Evolutionary conservation across 305 asterid genomes (phyloP).

Genomic region (Fraxinus latifolia): DNA sequence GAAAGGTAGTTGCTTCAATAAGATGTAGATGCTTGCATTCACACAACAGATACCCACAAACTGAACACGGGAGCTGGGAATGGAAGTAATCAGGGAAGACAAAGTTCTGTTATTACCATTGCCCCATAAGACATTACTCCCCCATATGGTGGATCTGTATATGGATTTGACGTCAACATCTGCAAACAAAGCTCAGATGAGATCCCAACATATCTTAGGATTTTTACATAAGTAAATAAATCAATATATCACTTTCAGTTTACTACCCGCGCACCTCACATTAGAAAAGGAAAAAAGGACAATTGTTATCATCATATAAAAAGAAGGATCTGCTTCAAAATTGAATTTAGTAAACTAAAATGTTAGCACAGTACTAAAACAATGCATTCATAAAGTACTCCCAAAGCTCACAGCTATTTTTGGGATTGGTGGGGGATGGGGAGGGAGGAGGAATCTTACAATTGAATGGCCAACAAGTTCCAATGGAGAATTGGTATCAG

Average conservation of each 20-base stretch:
- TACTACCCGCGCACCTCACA: background rate
- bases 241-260: background rate
- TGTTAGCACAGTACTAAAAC: background rate
- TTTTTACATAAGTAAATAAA: background rate
- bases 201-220: background rate
- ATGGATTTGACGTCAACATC: conserved; percentile 69
- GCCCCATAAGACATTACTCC: conserved; percentile 65
- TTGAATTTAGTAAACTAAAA: background rate
- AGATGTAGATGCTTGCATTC: background rate
- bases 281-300: background rate
- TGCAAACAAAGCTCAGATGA: conserved; percentile 27
- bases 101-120: conserved; percentile 44
- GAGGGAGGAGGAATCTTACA: conserved; percentile 36
- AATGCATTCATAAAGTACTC: background rate
- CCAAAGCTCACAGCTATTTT: background rate
- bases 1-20: background rate
- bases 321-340: background rate
- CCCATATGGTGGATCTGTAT: conserved; percentile 60
- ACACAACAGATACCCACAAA: background rate
- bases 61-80: background rate
- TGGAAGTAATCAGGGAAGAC: background rate
- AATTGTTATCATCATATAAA: background rate
- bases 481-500: conserved; percentile 48
- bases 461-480: conserved; percentile 76
- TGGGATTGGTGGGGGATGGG: background rate